Evolutionary conservation across 2,329 filamentous ascomycete genomes (phyloP).

Genomic region (Acrocalymma vagum): DNA sequence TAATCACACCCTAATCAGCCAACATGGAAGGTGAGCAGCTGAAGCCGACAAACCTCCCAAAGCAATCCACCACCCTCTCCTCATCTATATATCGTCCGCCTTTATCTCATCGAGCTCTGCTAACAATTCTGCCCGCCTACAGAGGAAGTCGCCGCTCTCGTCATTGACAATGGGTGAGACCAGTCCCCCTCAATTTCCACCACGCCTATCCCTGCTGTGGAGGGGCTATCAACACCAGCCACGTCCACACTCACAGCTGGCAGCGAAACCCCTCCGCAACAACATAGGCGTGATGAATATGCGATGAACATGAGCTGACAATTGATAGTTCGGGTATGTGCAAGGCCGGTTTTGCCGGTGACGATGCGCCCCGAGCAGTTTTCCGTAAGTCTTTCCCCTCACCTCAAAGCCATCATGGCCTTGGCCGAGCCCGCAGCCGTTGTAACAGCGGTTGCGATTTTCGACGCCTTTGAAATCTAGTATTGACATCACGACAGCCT

Average conservation of each 20-base stretch:
- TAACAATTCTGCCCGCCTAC: conserved; percentile 50
- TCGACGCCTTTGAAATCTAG: conserved; percentile 20
- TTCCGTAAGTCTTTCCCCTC: conserved; percentile 83
- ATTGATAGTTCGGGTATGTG: conserved; percentile 96
- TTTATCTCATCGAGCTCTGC: conserved; percentile 43
- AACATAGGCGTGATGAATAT: conserved; percentile 27
- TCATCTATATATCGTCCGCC: conserved; percentile 26
- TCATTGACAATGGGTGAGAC: conserved; percentile 99
- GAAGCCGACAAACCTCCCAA: conserved; percentile 31
- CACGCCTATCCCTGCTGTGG: conserved; percentile 46
- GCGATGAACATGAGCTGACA: conserved; percentile 46
- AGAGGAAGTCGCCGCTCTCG: conserved; percentile 99
- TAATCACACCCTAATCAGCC: conserved; percentile 54
- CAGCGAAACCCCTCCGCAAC: conserved; percentile 30
- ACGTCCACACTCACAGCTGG: conserved; percentile 30
- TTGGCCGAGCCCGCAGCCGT: conserved; percentile 12
- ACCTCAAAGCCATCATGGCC: conserved; percentile 10
- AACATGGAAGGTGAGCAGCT: conserved; percentile 74
- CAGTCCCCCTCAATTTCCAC: conserved; percentile 46
- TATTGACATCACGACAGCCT: conserved; percentile 68
- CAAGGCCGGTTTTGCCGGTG: conserved; percentile 99
- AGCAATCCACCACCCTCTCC: conserved; percentile 18
- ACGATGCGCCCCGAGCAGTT: conserved; percentile 99
- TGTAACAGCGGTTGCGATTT: neutral
- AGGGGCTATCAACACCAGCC: conserved; percentile 42